These are phyloP conservation scores for Candida sanyaensis DNA, from an alignment of 1,139 yeast species.

Conservation along the genomic window DNA sequence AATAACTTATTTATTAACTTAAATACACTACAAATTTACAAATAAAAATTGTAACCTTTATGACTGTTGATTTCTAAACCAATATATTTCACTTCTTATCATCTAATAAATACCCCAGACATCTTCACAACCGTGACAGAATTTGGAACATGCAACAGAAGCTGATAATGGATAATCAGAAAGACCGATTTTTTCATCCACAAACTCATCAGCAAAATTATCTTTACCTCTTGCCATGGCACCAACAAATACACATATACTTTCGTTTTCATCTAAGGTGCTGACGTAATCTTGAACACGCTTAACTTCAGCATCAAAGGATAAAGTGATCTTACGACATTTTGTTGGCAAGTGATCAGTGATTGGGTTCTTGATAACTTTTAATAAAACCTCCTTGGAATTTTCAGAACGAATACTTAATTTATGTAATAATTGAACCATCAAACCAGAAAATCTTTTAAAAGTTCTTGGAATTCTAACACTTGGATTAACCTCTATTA, in stretches of 20 bases:
- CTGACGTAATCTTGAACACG: constrained; percentile 87
- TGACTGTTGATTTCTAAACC: too few species aligned
- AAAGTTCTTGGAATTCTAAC: constrained; percentile 98
- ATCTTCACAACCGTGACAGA: constrained; percentile 98
- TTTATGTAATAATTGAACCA: constrained; percentile 94
- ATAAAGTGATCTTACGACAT: constrained; percentile 88
- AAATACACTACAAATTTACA: too few species aligned
- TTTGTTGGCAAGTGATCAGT: constrained; percentile 96
- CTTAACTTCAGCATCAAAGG: constrained; percentile 89
- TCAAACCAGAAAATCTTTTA: constrained; percentile 93
- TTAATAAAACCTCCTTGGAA: constrained; percentile 89
- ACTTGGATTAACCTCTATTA: constrained; percentile 92
- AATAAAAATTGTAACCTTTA: neutral
- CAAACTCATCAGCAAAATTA: constrained; percentile 94
- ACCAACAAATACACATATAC: constrained; percentile 97
- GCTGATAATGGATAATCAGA: constrained; percentile 96
- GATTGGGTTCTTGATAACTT: constrained; percentile 94
- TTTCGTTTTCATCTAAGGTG: constrained; percentile 82
- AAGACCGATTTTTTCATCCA: constrained; percentile 94
- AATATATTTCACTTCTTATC: too few species aligned
- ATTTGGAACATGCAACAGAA: constrained; percentile 96
- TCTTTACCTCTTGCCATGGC: constrained; percentile 99
- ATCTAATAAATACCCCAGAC: constrained; percentile 76
- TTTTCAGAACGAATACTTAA: constrained; percentile 91
- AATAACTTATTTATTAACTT: too few species aligned